Base-by-base conservation (phyloP, 306 rosid genomes). In the Pyrus bretschneideri region DNA sequence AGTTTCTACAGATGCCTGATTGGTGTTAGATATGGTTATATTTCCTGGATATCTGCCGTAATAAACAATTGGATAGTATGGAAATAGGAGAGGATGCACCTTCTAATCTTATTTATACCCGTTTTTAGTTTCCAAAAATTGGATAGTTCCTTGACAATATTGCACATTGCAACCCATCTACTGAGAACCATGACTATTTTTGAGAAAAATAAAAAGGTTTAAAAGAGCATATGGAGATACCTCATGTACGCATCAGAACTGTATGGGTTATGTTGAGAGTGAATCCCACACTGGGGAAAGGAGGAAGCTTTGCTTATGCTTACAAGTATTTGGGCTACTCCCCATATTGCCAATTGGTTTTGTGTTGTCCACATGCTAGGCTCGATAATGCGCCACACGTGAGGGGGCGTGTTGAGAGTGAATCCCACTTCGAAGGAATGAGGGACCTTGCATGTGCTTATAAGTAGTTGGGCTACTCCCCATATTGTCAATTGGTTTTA, bases 1-100 rank as follows among this genome's bases (percentile, higher is more conserved):
- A 38, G 42, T 38, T 38, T 38, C 42, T 38, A 38, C 45, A 42
- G 45, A 42, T 42, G 45, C 45, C 78, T 73, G 57, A 64, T 87
- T 81, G 78, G 77, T 42, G 87, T 45, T 71, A 33, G 65, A 59
- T 71, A 66, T 69, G 42, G 19, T 66, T 30, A 71, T 11, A 12
- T 65, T 77, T 75, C 61, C 71, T 69, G 40, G 70, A 13, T 13
- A 70, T 10, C 46, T 3, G 57, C 57, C 51, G 12, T 11, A 5
- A 11, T 11, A 12, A 29, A 31, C 63, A 70, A 9, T 52, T 21
- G 25, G 21, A 52, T 18, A 13, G 63, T 46, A 29, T 31, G 45
- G 38, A 55, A 13, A 35, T n/a, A 12, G 2, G 46, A n/a, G 35
- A 51, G 30, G 4, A 21, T 46, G 63, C 31, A 21, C 67, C 55